These are phyloP conservation scores for Pseudogymnoascus sp. DNA, from an alignment of 2,329 filamentous ascomycete species.

Conservation along the genomic window DNA sequence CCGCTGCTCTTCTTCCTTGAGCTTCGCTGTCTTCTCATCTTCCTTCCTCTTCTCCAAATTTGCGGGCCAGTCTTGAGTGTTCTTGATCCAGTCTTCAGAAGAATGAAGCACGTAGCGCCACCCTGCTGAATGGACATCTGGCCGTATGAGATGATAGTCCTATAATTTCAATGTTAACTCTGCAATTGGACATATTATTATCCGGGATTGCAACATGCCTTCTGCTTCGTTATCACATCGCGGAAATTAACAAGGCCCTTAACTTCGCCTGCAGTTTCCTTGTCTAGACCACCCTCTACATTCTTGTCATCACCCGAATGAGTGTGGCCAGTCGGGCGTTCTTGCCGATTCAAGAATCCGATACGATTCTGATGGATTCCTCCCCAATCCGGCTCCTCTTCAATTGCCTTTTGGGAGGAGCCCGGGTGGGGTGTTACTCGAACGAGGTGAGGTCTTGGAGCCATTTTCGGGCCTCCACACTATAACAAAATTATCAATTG, in stretches of 20 bases:
- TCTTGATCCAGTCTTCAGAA: constrained; percentile 43
- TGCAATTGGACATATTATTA: not conserved
- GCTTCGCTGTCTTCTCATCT: constrained; percentile 27
- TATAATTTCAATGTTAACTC: constrained; percentile 17
- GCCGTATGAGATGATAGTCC: constrained; percentile 38
- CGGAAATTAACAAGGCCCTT: constrained; percentile 34
- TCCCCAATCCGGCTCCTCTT: constrained; percentile 38
- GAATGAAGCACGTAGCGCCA: constrained; percentile 45
- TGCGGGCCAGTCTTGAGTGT: constrained; percentile 40
- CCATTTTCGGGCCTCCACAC: not conserved
- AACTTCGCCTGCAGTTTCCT: constrained; percentile 2
- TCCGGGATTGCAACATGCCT: not conserved
- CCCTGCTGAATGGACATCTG: constrained; percentile 37
- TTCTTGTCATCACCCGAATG: constrained; percentile 26
- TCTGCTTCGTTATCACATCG: constrained; percentile 29
- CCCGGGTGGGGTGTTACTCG: constrained; percentile 30
- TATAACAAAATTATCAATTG: not conserved
- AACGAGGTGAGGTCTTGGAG: not conserved
- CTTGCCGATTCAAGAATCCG: constrained; percentile 33
- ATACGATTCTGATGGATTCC: constrained; percentile 33
- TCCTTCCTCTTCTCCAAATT: constrained; percentile 36
- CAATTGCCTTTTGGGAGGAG: constrained; percentile 34
- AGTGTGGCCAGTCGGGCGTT: constrained; percentile 34
- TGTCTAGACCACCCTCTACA: constrained; percentile 11
- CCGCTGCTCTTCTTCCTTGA: constrained; percentile 21